Evolutionary conservation across 2,329 filamentous ascomycete genomes (phyloP), one percentile per base, ranked within the genome.

Genomic region (Nectriaceae sp.): DNA sequence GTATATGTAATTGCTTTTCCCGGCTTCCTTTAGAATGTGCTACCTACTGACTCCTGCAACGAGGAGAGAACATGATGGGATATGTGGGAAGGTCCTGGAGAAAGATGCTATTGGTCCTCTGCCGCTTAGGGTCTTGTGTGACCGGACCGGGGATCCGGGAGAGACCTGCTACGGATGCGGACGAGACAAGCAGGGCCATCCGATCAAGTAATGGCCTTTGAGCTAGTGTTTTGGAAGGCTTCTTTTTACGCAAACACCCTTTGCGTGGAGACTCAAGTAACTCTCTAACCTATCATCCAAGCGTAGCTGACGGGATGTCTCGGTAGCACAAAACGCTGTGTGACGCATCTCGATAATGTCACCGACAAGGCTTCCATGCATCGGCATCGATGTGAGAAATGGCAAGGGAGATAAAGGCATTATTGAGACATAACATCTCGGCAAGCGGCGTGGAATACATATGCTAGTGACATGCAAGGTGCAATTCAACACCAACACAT

Each of bases 1-100:
- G 33, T 31, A 37, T 49, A 49, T 55, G 40, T 51, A 21, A 49
- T 49, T 43, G 36, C 29, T 31, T 38, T 8, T 13, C 21, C 31
- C 46, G 36, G 3, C 35, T 21, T 21, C 22, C 21, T 31, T 19
- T 37, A 13, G 26, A 40, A 10, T 24, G 18, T n/a, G 26, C n/a
- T 18, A 36, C 13, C 24, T 13, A 29, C 24, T 6, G 6, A 6
- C 24, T 29, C 24, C 24, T 29, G 24, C 24, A 29, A 29, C 24
- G 24, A 29, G 24, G 13, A 6, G 24, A 29, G 6, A 6, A 29
- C 6, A 13, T 29, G 6, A 6, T 6, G 24, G 24, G 24, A 13
- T 6, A 13, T 6, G 6, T 6, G 6, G 24, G 24, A 29, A 13
- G 24, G 24, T 6, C 24, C 6, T 29, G 24, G 24, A 29, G 24